These are phyloP conservation scores for Plasmodium chabaudi DNA, from an alignment of 169 alveolate genomes.

Conservation along the genomic window DNA sequence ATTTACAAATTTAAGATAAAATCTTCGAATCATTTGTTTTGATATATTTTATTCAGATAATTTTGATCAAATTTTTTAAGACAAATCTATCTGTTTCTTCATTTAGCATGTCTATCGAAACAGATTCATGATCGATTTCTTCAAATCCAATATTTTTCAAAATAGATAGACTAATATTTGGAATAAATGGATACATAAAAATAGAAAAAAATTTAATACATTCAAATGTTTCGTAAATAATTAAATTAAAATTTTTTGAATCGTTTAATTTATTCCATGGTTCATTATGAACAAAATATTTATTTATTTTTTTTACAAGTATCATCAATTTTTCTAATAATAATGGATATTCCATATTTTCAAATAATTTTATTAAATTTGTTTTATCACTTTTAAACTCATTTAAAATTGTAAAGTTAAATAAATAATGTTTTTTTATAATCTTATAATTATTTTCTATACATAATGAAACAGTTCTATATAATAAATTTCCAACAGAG, in stretches of 20 bases:
- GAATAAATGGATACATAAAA: conserved; percentile 55
- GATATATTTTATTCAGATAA: no score
- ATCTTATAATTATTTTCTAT: conserved; percentile 30
- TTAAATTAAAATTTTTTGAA: conserved; percentile 22
- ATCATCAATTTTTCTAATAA: conserved; percentile 44
- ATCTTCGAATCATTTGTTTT: not conserved
- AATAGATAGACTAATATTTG: conserved; percentile 21
- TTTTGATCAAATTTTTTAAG: conserved; percentile 2
- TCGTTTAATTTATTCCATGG: conserved; percentile 41
- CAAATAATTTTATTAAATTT: conserved; percentile 10
- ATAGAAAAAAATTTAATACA: conserved; percentile 57
- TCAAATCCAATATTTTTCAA: conserved; percentile 45
- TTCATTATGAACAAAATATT: conserved; percentile 31
- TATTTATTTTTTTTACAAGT: conserved; percentile 41
- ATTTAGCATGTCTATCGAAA: conserved; percentile 27
- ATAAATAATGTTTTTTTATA: not conserved
- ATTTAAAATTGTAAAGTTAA: conserved; percentile 17
- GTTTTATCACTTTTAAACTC: conserved; percentile 1
- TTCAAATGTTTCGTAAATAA: conserved; percentile 54
- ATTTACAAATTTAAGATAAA: no score
- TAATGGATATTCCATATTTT: conserved; percentile 32
- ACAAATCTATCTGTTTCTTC: conserved; percentile 10
- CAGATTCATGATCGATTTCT: not conserved
- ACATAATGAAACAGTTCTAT: conserved; percentile 51
- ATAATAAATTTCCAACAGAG: conserved; percentile 42